Evolutionary conservation across 2,329 filamentous ascomycete species (phyloP).

Genomic region (Ophiocordyceps polyrhachis-furcata): DNA sequence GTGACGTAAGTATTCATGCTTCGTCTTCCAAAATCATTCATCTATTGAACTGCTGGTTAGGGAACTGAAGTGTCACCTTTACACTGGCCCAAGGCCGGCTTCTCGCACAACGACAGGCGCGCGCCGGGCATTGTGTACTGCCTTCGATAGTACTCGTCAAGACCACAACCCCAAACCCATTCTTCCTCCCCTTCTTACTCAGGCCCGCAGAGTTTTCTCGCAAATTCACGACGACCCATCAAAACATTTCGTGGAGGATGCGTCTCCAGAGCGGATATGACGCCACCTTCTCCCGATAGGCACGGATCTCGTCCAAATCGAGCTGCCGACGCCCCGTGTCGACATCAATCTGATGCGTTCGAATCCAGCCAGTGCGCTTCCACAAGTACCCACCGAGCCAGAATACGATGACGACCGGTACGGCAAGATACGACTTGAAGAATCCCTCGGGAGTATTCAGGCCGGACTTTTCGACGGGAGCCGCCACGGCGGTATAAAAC

Average conservation of each 20-base stretch:
- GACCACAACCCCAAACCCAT: not conserved
- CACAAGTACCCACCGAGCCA: slow-evolving; percentile 41
- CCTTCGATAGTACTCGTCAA: not conserved
- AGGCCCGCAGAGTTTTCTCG: not conserved
- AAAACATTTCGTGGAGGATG: slow-evolving; percentile 18
- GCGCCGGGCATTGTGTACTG: not conserved
- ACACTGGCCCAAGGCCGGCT: not conserved
- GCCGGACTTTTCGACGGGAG: slow-evolving; percentile 13
- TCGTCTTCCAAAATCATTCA: not conserved
- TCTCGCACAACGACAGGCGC: not conserved
- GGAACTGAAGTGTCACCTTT: not conserved
- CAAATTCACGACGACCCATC: not conserved
- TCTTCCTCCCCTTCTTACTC: not conserved
- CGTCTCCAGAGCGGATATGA: slow-evolving; percentile 32
- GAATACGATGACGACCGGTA: slow-evolving; percentile 35
- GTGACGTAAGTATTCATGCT: not conserved
- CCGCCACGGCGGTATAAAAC: slow-evolving; percentile 31
- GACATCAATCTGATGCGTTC: slow-evolving; percentile 42
- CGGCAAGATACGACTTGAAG: slow-evolving; percentile 35
- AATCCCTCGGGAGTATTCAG: slow-evolving; percentile 27
- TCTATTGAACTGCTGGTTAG: not conserved
- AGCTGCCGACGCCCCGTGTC: slow-evolving; percentile 47
- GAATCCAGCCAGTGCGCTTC: slow-evolving; percentile 45
- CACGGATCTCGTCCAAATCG: slow-evolving; percentile 46
- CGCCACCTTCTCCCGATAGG: slow-evolving; percentile 28